Evolutionary conservation across 1,284 basidiomycete species (phyloP).

Genomic region (Ganoderma boninense): DNA sequence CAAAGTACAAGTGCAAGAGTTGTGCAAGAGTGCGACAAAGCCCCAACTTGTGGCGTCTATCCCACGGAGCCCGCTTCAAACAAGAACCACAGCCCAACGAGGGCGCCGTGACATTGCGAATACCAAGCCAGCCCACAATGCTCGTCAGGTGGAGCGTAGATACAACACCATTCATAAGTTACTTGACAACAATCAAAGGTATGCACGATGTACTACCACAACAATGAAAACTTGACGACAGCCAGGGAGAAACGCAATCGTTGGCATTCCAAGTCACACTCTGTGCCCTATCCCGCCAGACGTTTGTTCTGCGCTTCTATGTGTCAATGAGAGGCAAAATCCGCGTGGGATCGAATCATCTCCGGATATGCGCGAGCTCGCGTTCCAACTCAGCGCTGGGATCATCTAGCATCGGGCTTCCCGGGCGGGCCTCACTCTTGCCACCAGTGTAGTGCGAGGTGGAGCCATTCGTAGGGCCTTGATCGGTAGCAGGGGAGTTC

Average conservation of each 20-base stretch:
- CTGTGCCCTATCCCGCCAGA: neutral
- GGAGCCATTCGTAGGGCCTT: constrained; percentile 69
- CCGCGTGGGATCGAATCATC: constrained; percentile 9
- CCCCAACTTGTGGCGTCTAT: too few species aligned
- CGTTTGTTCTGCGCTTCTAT: neutral
- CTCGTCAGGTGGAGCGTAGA: neutral
- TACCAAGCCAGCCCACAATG: neutral
- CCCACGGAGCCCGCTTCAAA: too few species aligned
- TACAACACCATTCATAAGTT: constrained; percentile 14
- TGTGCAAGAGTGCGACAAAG: too few species aligned
- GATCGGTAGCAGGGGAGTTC: constrained; percentile 75
- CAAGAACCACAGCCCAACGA: too few species aligned
- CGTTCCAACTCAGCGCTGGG: constrained; percentile 88
- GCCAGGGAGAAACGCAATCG: neutral
- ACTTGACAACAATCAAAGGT: neutral
- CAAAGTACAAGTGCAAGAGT: too few species aligned
- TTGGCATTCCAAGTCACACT: neutral
- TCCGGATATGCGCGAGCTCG: constrained; percentile 69
- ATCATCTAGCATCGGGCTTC: constrained; percentile 79
- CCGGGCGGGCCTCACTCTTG: constrained; percentile 46
- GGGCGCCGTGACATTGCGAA: too few species aligned
- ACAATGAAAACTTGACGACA: neutral
- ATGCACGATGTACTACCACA: constrained; percentile 19
- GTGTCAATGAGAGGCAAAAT: neutral
- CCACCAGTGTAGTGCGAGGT: constrained; percentile 70